Percentiles rank a stretch among this genome's conserved stretches.
These are phyloP conservation scores for Terana coerulea DNA, from an alignment of 768 basidiomycete genomes.

Conservation along the genomic window DNA sequence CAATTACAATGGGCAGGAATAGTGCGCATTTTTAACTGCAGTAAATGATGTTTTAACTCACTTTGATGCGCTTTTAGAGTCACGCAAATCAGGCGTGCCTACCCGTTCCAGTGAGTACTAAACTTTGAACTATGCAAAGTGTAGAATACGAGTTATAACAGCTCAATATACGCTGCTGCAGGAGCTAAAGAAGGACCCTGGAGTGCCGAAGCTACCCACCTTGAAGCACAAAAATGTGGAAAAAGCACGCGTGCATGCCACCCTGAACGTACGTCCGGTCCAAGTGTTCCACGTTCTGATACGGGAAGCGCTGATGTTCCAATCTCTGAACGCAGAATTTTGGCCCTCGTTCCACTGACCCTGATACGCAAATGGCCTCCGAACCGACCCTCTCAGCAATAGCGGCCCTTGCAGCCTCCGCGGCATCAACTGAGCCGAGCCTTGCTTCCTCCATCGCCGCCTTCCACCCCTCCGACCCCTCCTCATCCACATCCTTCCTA, in stretches of 20 bases:
- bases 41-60: background rate
- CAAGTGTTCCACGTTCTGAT: background rate
- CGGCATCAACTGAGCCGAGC: no score
- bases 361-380: conserved; percentile 68
- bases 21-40: conserved; percentile 26
- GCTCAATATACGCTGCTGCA: background rate
- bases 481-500: background rate
- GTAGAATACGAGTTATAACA: background rate
- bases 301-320: background rate
- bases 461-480: conserved; percentile 26
- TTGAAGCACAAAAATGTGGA: conserved; percentile 58
- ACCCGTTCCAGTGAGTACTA: conserved; percentile 6
- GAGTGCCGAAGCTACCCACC: conserved; percentile 77
- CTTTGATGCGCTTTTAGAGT: conserved; percentile 26
- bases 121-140: background rate
- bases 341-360: conserved; percentile 30
- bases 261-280: conserved; percentile 30
- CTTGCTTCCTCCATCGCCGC: conserved; percentile 14
- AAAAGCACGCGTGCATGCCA: conserved; percentile 38
- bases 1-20: conserved; percentile 38
- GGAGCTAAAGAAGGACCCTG: conserved; percentile 90
- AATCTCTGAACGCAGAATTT: conserved; percentile 11
- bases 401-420: conserved; percentile 42
- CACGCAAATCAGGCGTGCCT: conserved; percentile 38
- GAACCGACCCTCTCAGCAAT: conserved; percentile 67